Evolutionary conservation across 2,329 filamentous ascomycete species (phyloP).

Genomic region (Chaetomium strumarium): DNA sequence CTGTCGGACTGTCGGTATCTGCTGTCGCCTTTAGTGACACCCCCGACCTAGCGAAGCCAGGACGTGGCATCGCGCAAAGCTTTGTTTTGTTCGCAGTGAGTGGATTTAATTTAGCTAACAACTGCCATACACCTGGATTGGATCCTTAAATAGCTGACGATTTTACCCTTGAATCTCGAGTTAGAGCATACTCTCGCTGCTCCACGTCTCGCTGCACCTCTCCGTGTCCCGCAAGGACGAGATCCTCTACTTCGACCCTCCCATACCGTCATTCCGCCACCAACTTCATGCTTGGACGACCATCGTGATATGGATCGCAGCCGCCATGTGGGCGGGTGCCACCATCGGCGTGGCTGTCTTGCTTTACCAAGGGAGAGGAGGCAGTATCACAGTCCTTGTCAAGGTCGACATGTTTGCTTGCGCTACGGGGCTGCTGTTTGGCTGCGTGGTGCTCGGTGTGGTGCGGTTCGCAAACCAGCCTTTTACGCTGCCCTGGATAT

Average conservation of each 20-base stretch:
- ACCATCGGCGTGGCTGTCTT: constrained; percentile 26
- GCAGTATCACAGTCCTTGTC: constrained; percentile 13
- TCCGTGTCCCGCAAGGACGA: constrained; percentile 25
- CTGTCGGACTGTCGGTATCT: constrained; percentile 10
- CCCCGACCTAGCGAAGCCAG: constrained; percentile 2
- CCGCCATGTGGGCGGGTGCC: constrained; percentile 27
- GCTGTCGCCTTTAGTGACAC: constrained; percentile 12
- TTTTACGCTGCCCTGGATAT: constrained; percentile 10
- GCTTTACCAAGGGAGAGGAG: constrained; percentile 9
- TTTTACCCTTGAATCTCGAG: not conserved
- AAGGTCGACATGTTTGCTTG: constrained; percentile 27
- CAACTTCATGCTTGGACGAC: constrained; percentile 29
- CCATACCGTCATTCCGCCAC: constrained; percentile 24
- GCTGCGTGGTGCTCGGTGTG: not conserved
- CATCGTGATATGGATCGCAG: constrained; percentile 26
- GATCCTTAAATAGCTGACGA: too few species aligned
- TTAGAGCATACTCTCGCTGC: constrained; percentile 28
- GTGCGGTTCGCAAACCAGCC: constrained; percentile 3
- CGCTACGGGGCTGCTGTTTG: constrained; percentile 14
- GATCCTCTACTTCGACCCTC: constrained; percentile 17
- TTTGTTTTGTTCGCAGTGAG: constrained; percentile 20
- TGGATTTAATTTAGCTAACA: not conserved
- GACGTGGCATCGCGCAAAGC: constrained; percentile 15
- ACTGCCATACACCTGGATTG: too few species aligned
- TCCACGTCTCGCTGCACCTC: constrained; percentile 31